These are phyloP conservation scores for Anthoceros angustus DNA, from an alignment of 225 moss, liverwort and hornwort species.

Conservation along the genomic window DNA sequence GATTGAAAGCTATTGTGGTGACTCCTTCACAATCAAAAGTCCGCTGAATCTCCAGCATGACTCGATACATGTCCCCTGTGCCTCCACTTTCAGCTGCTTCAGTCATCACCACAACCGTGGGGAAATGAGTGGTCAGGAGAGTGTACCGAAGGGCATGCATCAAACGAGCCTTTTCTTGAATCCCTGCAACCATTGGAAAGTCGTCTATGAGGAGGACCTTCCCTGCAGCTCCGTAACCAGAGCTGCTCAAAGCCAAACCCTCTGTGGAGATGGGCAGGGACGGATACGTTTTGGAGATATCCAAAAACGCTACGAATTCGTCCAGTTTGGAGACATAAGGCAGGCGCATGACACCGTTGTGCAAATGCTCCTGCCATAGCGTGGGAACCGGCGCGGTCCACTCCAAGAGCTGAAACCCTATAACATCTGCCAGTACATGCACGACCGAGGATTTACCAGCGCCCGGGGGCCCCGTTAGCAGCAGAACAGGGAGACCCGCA, in stretches of 20 bases:
- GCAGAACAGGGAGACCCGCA: conserved; percentile 34
- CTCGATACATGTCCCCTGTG: conserved; percentile 21
- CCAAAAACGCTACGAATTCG: conserved; percentile 66
- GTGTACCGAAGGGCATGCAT: conserved; percentile 28
- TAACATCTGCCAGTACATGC: conserved; percentile 22
- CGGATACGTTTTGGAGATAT: conserved; percentile 56
- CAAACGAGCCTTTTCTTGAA: conserved; percentile 35
- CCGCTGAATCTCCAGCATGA: conserved; percentile 34
- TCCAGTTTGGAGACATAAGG: conserved; percentile 77
- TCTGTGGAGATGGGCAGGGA: conserved; percentile 27
- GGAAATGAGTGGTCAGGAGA: conserved; percentile 38
- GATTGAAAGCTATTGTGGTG: conserved; percentile 80
- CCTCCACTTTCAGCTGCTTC: conserved; percentile 38
- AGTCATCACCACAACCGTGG: conserved; percentile 57
- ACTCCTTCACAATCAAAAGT: conserved; percentile 62
- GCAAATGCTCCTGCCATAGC: conserved; percentile 74
- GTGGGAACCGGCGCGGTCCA: conserved; percentile 87
- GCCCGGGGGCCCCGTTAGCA: conserved; percentile 76
- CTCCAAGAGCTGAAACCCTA: conserved; percentile 46
- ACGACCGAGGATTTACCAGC: conserved; percentile 71
- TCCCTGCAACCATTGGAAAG: conserved; percentile 46
- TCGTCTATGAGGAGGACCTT: conserved; percentile 82
- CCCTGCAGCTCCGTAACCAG: not conserved
- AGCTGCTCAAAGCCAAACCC: not conserved
- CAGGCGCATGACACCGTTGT: conserved; percentile 26